Evolutionary conservation across 345 rosid genomes (phyloP), one percentile per base, ranked within the genome.

Genomic region (Eutrema yunnanense): DNA sequence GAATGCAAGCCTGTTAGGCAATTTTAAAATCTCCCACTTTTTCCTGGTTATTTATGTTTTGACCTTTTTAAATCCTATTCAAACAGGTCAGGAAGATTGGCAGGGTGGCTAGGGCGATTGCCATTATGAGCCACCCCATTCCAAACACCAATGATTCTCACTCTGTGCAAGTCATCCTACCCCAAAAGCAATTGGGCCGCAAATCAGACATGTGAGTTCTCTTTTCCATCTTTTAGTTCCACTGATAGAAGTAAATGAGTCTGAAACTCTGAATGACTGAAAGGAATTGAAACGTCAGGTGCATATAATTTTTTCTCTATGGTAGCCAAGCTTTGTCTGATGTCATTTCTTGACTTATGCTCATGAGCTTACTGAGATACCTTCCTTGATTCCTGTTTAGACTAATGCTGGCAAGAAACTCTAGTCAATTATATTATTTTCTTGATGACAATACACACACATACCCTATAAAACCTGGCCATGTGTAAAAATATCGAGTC

Each of bases 141-240:
- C 81, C 81, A 67, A 78, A 78, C 62, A 78, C 81, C 36, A 78
- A 78, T 67, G 78, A 78, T 53, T 78, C 81, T 68, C 78, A 78
- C 29, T 78, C 81, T 8, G 81, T 78, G 75, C 81, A 78, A 70
- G 66, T 78, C 78, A 78, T 78, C 74, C 71, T 78, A 69, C 81
- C 81, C 1, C 81, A 78, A 55, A 78, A 78, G 55, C 81, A 78
- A 51, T 49, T 78, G 78, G 81, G 81, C 41, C 81, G 78, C 71
- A 78, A 50, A 69, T 78, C 81, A 56, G 81, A 86, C 76, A 86
- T 86, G 90, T 86, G 62, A 82, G 90, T 58, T 66, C 19, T 29
- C 51, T 50, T 50, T 13, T 11, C 6, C 38, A 27, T 57, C 62
- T 3, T 37, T 13, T 50, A 9, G 16, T 70, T 50, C 52, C 66